These are phyloP conservation scores for Hibiscus trionum DNA, from an alignment of 345 rosid species.

Conservation along the genomic window DNA sequence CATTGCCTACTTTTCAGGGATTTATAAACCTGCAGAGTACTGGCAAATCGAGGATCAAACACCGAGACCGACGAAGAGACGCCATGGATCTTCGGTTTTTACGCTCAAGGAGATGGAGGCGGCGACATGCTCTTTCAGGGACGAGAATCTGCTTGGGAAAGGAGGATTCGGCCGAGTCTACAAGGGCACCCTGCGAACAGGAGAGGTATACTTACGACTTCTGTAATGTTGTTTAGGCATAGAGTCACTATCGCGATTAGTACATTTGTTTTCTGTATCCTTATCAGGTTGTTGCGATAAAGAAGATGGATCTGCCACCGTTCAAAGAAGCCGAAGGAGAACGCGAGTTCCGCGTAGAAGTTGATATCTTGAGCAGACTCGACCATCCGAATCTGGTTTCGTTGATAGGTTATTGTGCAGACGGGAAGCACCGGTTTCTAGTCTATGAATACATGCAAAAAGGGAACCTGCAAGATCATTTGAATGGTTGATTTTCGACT, in stretches of 20 bases:
- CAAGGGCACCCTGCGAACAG: conserved; percentile 67
- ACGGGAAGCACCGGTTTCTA: conserved; percentile 84
- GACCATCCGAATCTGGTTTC: conserved; percentile 88
- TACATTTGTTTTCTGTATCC: conserved; percentile 8
- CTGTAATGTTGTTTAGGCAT: neutral
- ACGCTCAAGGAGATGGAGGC: conserved; percentile 91
- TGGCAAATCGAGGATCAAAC: conserved; percentile 64
- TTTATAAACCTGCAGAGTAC: conserved; percentile 55
- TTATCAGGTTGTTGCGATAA: conserved; percentile 81
- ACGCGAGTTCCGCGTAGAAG: conserved; percentile 88
- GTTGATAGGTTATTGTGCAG: conserved; percentile 88
- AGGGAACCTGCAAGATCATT: conserved; percentile 95
- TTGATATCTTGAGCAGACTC: conserved; percentile 90
- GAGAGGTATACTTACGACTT: conserved; percentile 49
- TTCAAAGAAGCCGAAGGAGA: conserved; percentile 88
- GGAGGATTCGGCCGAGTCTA: conserved; percentile 94
- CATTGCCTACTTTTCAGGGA: conserved; percentile 47
- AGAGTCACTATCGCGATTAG: neutral
- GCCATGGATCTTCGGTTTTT: conserved; percentile 59
- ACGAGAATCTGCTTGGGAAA: conserved; percentile 64
- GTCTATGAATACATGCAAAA: conserved; percentile 85
- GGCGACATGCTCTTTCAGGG: conserved; percentile 71
- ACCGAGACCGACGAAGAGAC: conserved; percentile 40
- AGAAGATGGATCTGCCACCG: conserved; percentile 86
- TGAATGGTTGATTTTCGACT: conserved; percentile 48